These are phyloP conservation scores for Eremomyces bilateralis DNA, from an alignment of 495 filamentous ascomycete genomes.

Conservation along the genomic window DNA sequence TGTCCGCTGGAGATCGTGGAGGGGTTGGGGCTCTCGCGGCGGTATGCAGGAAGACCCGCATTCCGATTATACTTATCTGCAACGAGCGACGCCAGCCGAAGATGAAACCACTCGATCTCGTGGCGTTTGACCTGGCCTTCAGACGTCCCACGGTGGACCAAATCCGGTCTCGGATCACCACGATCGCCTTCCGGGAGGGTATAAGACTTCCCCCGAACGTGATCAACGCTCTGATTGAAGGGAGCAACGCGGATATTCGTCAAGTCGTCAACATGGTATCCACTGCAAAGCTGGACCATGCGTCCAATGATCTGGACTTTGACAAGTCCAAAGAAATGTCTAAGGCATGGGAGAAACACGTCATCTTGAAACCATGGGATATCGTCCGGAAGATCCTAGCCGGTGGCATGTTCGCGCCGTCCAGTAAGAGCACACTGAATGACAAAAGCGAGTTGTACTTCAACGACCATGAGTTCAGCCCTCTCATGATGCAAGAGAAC, in stretches of 20 bases:
- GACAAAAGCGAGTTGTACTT: conserved; percentile 99
- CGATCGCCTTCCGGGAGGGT: conserved; percentile 81
- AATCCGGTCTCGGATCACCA: conserved; percentile 74
- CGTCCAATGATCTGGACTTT: conserved; percentile 44
- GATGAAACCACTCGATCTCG: conserved; percentile 90
- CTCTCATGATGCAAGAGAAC: conserved; percentile 95
- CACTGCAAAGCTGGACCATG: conserved; percentile 69
- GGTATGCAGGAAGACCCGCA: conserved; percentile 80
- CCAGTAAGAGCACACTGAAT: conserved; percentile 66
- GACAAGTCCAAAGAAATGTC: conserved; percentile 78
- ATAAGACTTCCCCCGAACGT: conserved; percentile 68
- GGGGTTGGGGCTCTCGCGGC: conserved; percentile 87
- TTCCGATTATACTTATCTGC: conserved; percentile 93
- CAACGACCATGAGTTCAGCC: conserved; percentile 94
- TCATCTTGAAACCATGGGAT: conserved; percentile 94
- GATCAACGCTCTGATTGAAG: conserved; percentile 89
- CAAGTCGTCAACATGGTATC: conserved; percentile 98
- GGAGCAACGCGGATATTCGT: conserved; percentile 82
- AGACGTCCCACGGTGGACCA: conserved; percentile 71
- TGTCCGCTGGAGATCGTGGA: conserved; percentile 92
- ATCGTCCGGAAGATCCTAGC: conserved; percentile 83
- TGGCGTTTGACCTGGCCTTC: conserved; percentile 71
- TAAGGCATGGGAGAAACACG: conserved; percentile 94
- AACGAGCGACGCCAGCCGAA: conserved; percentile 84
- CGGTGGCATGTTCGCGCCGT: conserved; percentile 61